A percentile compares a stretch with the other conserved stretches of the same genome.
phyloP scores from a whole-genome alignment of 352 stramenopile genomes.

The Phytophthora brassicae region DNA sequence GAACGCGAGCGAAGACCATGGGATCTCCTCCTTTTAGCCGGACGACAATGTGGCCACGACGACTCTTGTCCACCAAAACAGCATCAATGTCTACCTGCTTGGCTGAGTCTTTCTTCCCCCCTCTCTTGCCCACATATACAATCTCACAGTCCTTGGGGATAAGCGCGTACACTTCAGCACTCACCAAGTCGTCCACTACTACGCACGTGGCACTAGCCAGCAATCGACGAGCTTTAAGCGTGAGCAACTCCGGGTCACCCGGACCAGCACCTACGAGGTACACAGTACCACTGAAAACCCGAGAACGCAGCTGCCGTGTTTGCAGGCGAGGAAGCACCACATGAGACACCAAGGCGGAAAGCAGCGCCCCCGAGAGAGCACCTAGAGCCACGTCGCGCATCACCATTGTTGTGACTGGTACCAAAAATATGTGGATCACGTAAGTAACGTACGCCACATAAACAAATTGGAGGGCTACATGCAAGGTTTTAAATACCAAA shows the following conservation, averaged over 20 bases:
- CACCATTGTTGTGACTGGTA: constrained; percentile 20
- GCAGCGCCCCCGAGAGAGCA: constrained; percentile 43
- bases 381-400: constrained; percentile 48
- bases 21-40: constrained; percentile 72
- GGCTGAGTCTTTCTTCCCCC: constrained; percentile 64
- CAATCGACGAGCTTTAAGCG: constrained; percentile 48
- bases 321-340: constrained; percentile 35
- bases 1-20: constrained; percentile 74
- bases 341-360: constrained; percentile 36
- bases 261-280: constrained; percentile 67
- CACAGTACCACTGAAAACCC: constrained; percentile 41
- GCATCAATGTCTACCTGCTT: constrained; percentile 71
- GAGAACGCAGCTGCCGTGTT: constrained; percentile 29
- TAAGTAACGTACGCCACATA: too few species aligned
- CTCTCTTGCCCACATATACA: constrained; percentile 69
- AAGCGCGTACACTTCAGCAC: constrained; percentile 53
- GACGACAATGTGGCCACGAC: constrained; percentile 54
- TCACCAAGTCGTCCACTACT: constrained; percentile 70
- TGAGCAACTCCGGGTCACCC: constrained; percentile 59
- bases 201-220: constrained; percentile 54
- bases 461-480: not conserved
- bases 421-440: constrained; percentile 13
- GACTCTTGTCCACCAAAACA: constrained; percentile 57
- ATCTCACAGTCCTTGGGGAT: constrained; percentile 59
- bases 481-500: too few species aligned